Evolutionary conservation across 371 early-diverging fungal species (phyloP).

Genomic region (Mortierella sp.): DNA sequence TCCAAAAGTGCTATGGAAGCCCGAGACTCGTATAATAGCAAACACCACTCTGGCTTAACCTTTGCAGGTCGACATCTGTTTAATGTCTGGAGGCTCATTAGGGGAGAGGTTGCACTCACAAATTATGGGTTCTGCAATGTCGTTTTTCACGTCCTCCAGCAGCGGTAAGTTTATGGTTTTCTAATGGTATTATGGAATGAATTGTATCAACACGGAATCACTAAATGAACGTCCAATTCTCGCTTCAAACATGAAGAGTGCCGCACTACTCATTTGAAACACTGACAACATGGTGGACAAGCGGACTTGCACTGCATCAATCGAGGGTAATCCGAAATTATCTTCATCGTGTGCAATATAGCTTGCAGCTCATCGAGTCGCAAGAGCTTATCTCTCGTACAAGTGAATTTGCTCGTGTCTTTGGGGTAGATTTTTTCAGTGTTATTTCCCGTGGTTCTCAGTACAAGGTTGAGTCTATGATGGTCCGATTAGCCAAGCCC

Average conservation of each 20-base stretch:
- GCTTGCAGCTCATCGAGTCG: slow-evolving; percentile 78
- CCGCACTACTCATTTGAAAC: slow-evolving; percentile 73
- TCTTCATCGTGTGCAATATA: slow-evolving; percentile 75
- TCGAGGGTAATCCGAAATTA: slow-evolving; percentile 77
- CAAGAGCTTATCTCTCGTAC: slow-evolving; percentile 78
- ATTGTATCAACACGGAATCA: too few species aligned
- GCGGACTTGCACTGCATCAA: slow-evolving; percentile 61
- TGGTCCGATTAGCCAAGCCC: slow-evolving; percentile 87
- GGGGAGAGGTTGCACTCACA: slow-evolving; percentile 76
- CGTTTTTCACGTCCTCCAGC: slow-evolving; percentile 77
- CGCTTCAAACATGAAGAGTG: slow-evolving; percentile 54
- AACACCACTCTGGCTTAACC: slow-evolving; percentile 70
- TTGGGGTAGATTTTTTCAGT: slow-evolving; percentile 89
- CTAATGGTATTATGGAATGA: too few species aligned
- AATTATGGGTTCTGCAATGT: slow-evolving; percentile 84
- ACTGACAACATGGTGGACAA: slow-evolving; percentile 75
- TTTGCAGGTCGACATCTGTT: slow-evolving; percentile 85
- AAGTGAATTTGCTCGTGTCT: slow-evolving; percentile 89
- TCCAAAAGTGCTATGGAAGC: slow-evolving; percentile 39
- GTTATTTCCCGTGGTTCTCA: slow-evolving; percentile 92
- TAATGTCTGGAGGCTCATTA: slow-evolving; percentile 90
- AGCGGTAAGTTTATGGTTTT: slow-evolving; percentile 61
- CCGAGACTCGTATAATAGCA: slow-evolving; percentile 38
- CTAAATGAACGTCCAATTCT: too few species aligned
- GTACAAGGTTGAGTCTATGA: slow-evolving; percentile 88